phyloP scores from a whole-genome alignment of 2,329 filamentous ascomycete genomes.

The Cladorrhinum sp. region DNA sequence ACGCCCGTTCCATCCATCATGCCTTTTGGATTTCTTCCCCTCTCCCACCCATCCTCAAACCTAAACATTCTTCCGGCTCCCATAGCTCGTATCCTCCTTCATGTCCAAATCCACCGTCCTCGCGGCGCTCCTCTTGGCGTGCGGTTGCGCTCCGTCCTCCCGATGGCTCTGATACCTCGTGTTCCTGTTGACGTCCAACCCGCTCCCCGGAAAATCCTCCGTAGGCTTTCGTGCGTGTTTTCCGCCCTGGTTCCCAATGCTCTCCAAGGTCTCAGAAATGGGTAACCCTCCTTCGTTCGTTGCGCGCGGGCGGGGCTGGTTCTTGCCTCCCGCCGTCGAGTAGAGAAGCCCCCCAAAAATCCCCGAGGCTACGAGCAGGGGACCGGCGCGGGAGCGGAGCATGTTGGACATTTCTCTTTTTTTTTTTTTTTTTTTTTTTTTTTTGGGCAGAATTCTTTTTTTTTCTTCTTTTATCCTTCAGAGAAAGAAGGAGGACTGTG shows the following conservation, averaged over 20 bases:
- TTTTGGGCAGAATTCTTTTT: too few relatives aligned
- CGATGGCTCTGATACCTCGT: constrained; percentile 17
- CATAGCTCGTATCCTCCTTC: background rate
- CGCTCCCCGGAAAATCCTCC: background rate
- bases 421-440: too few relatives aligned
- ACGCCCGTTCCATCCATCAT: too few relatives aligned
- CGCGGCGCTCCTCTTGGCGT: constrained; percentile 20
- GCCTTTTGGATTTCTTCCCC: too few relatives aligned
- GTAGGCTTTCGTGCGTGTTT: constrained; percentile 1
- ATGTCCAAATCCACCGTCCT: constrained; percentile 25
- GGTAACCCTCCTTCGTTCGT: background rate
- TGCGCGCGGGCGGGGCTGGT: constrained; percentile 22
- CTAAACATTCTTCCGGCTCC: background rate
- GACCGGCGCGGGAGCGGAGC: constrained; percentile 17
- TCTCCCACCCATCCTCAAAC: too few relatives aligned
- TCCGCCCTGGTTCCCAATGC: constrained; percentile 17
- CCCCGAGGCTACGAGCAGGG: constrained; percentile 13
- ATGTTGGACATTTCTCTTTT: constrained; percentile 23
- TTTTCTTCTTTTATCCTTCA: too few relatives aligned
- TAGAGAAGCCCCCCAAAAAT: constrained; percentile 20
- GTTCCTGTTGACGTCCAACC: constrained; percentile 6
- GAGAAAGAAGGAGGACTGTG: too few relatives aligned
- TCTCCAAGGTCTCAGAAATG: constrained; percentile 22
- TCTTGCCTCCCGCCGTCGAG: constrained; percentile 19
- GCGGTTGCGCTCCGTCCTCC: constrained; percentile 7